A percentile compares a stretch with the other conserved stretches of the same genome.
These are phyloP conservation scores for Talaromyces borbonicus DNA, from an alignment of 495 filamentous ascomycete genomes.

Conservation along the genomic window DNA sequence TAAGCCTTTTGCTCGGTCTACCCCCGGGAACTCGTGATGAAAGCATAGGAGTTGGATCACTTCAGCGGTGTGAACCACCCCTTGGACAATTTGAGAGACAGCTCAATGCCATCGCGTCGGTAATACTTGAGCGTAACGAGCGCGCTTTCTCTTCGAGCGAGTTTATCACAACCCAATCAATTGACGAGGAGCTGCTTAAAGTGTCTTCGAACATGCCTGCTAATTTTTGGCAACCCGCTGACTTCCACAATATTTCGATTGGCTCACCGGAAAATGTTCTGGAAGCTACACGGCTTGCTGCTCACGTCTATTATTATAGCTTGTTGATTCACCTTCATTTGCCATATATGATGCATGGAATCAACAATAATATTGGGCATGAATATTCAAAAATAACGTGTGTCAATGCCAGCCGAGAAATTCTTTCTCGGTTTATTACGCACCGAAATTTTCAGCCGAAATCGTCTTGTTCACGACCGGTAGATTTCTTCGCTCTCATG, in stretches of 20 bases:
- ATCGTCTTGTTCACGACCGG: slow-evolving; percentile 23
- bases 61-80: slow-evolving; percentile 1
- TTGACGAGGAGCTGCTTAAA: no score
- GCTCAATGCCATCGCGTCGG: no score
- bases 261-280: not conserved
- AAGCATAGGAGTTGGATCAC: not conserved
- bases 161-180: no score
- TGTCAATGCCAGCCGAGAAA: slow-evolving; percentile 33
- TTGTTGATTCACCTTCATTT: slow-evolving; percentile 18
- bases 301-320: slow-evolving; percentile 32
- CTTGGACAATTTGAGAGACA: slow-evolving; percentile 1
- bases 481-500: slow-evolving; percentile 38
- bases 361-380: not conserved
- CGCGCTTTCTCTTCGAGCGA: no score
- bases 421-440: slow-evolving; percentile 24
- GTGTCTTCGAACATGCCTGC: no score
- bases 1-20: slow-evolving; percentile 32
- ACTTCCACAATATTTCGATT: no score
- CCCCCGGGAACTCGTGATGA: slow-evolving; percentile 25
- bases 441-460: slow-evolving; percentile 16
- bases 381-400: slow-evolving; percentile 27
- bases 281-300: slow-evolving; percentile 11
- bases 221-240: no score
- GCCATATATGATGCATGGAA: slow-evolving; percentile 15
- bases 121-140: no score